Evolutionary conservation across 2,329 filamentous ascomycete species (phyloP), one percentile per base, ranked within the genome.

Genomic region (Chaetothyriales sp.): DNA sequence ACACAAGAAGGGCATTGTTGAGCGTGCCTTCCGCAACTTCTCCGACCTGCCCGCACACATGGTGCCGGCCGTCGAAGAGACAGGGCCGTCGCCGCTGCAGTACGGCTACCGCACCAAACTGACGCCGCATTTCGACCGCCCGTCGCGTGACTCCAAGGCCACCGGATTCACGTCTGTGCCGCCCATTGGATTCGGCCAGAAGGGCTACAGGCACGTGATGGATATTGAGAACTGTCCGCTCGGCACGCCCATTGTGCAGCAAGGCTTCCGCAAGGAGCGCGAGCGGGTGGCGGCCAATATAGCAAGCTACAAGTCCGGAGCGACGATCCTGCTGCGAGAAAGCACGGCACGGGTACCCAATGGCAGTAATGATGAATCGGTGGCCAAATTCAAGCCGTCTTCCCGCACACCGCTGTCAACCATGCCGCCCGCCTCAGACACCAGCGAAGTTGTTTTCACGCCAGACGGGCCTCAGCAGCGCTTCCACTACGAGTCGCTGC

Each of bases 211-310:
- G 51, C 75, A 75, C 54, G 89, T 89, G 2, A 72, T 98, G 55
- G 92, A 98, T 63, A 96, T 98, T 56, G 92, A 98, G 66, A 89
- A 96, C 64, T 98, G 92, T 60, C 92, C 92, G 5, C 93, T 98
- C 55, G 92, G 86, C 48, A 98, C 92, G 1, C 81, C 86, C 26
- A 84, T 85, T 39, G 83, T 98, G 15, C 78, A 86, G 22, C 74
- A 78, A 57, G 92, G 90, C 22, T 80, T 95, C 72, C 80, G 76
- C 59, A 75, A 77, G 6, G 90, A 95, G 71, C 75, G 90, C n/a
- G 75, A 77, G 62, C 78, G 84, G 51, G 86, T 96, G 58, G 74
- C 75, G 1, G 70, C 75, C 20, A 83, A 92, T 55, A 79, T 86
- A 50, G 66, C 72, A 15, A 79, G 78, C 25, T 96, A 89, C 71